Evolutionary conservation across 2,329 filamentous ascomycete species (phyloP).

Genomic region (Epicoccum nigrum): DNA sequence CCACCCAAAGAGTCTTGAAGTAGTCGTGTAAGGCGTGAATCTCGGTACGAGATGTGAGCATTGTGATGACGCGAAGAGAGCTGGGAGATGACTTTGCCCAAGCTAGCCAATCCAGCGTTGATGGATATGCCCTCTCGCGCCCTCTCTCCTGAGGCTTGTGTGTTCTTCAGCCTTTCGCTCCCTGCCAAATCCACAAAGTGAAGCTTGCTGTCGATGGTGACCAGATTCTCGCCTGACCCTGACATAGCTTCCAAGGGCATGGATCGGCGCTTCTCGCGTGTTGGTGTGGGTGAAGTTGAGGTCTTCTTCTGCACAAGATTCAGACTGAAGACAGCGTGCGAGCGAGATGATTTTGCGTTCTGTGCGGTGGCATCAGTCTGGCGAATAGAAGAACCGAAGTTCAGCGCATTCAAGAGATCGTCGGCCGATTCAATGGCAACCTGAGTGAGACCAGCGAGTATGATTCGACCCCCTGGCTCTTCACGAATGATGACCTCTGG

Average conservation of each 20-base stretch:
- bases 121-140: slow-evolving; percentile 98
- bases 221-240: slow-evolving; percentile 61
- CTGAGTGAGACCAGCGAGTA: slow-evolving; percentile 87
- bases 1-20: slow-evolving; percentile 96
- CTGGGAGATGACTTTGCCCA: slow-evolving; percentile 98
- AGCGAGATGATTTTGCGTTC: slow-evolving; percentile 96
- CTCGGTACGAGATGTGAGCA: slow-evolving; percentile 94
- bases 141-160: slow-evolving; percentile 89
- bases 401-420: slow-evolving; percentile 85
- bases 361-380: slow-evolving; percentile 97
- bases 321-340: slow-evolving; percentile 94
- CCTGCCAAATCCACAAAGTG: slow-evolving; percentile 98
- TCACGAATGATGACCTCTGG: slow-evolving; percentile 88
- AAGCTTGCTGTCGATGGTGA: slow-evolving; percentile 96
- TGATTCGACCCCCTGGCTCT: slow-evolving; percentile 91
- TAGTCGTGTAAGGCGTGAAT: slow-evolving; percentile 93
- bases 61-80: slow-evolving; percentile 87
- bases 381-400: slow-evolving; percentile 90
- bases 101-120: slow-evolving; percentile 90
- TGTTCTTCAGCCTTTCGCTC: slow-evolving; percentile 96
- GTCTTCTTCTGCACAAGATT: slow-evolving; percentile 87
- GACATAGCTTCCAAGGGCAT: slow-evolving; percentile 82
- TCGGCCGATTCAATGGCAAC: slow-evolving; percentile 90
- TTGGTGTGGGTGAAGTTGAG: slow-evolving; percentile 56
- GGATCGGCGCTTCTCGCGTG: slow-evolving; percentile 82